Evolutionary conservation across 106 monocot species (phyloP), one percentile per base, ranked within the genome.

Genomic region (Allium cepa): DNA sequence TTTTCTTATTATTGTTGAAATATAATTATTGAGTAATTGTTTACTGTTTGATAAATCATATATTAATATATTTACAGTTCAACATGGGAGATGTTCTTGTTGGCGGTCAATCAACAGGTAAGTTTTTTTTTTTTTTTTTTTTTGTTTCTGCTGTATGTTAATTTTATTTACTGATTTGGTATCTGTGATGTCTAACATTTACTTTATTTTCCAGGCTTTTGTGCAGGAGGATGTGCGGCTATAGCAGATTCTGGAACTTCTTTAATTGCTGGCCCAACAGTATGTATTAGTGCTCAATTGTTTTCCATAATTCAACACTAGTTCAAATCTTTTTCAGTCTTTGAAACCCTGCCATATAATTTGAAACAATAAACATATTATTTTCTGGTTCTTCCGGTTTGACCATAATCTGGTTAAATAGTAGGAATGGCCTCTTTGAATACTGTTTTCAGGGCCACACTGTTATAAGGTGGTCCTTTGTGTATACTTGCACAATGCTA

Each of bases 61-160:
- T 55, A 55, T 15, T 17, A 59, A 17, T 59, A 13, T 62, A 10
- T 17, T 45, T 62, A 18, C 82, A 94, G 94, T 94, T 94, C 83
- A 69, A 90, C 16, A 94, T 94, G 94, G 94, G 87, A 15, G 87
- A 94, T 77, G 78, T 87, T 46, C 72, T 90, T 56, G 59, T 90
- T 77, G 90, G 69, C 63, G 70, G 68, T 3, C 66, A 76, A 49
- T 67, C 91, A 9, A 84, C 87, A 56, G 91, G 91, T 89, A 49
- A 36, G 17, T 71, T 26, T 7, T 63, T 27, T 57, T 17, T 26
- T 7, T 63, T 27, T 57, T 17, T 36, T 10, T 26, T 7, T 63
- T 27, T 57, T 17, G 8, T 55, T 36, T 65, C 17, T 60, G 52
- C 26, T 17, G 47, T 4, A 6, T 64, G 4, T 26, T 22, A 49